Conservation (phyloP, 2,329 filamentous ascomycete species). For the Blastomyces silverae region DNA sequence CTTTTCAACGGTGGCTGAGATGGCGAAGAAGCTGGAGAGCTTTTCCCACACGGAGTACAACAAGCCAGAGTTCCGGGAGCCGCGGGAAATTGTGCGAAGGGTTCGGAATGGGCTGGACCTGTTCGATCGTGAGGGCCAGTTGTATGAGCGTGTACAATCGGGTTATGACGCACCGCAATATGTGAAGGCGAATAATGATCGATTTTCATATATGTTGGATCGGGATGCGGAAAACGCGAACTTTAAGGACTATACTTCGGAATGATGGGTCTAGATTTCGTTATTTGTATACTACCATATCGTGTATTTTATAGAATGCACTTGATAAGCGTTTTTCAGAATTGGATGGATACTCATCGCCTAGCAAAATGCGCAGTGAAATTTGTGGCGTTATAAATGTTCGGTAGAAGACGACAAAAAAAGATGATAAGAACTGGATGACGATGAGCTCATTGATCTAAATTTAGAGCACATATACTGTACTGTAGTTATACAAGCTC, state of each 20-base stretch:
- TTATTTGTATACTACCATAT: not conserved
- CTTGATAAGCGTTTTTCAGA: not conserved
- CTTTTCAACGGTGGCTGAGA: constrained; percentile 51
- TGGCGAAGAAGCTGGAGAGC: constrained; percentile 51
- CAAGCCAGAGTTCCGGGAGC: constrained; percentile 44
- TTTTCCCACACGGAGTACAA: constrained; percentile 54
- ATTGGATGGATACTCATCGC: not conserved
- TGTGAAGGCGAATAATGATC: not conserved
- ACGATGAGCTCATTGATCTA: too few relatives aligned
- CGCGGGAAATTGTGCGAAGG: constrained; percentile 45
- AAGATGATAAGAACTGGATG: too few relatives aligned
- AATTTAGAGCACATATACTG: too few relatives aligned
- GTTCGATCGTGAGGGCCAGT: constrained; percentile 47
- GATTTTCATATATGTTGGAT: not conserved
- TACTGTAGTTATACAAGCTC: too few relatives aligned
- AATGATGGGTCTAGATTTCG: not conserved
- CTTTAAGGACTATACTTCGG: not conserved
- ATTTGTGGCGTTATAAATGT: too few relatives aligned
- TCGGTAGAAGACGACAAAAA: too few relatives aligned
- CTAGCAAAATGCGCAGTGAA: not conserved
- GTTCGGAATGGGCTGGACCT: constrained; percentile 51
- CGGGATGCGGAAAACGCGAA: not conserved
- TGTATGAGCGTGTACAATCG: constrained; percentile 45
- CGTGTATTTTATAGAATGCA: not conserved
- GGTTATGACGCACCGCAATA: not conserved